A percentile compares a stretch with the other conserved stretches of the same genome.
Conservation (phyloP, 1,139 yeast species). For the Trichomonascaceae sp. region DNA sequence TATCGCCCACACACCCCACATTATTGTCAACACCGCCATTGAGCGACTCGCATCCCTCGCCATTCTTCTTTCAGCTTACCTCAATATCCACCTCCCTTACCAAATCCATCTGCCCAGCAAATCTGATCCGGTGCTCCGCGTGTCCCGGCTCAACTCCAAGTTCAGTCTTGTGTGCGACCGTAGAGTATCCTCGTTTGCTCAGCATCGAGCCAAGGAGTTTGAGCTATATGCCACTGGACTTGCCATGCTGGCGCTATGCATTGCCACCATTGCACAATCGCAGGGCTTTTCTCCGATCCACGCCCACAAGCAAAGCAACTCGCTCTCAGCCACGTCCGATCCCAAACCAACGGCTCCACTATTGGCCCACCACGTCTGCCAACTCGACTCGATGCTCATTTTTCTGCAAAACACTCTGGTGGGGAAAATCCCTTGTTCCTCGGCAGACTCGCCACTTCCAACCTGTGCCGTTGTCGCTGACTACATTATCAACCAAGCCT, state of each 20-base stretch:
- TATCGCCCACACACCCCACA: constrained; percentile 18
- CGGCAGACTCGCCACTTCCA: background rate
- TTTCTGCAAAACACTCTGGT: background rate
- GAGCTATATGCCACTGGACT: constrained; percentile 20
- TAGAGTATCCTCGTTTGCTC: constrained; percentile 11
- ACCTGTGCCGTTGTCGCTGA: constrained; percentile 13
- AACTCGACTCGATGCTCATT: background rate
- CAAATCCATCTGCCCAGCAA: constrained; percentile 19
- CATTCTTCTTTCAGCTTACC: constrained; percentile 21
- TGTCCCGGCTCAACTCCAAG: constrained; percentile 9
- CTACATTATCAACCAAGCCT: constrained; percentile 20
- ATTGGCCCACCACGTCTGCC: background rate
- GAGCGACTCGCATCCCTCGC: constrained; percentile 23
- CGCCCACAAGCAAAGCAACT: background rate
- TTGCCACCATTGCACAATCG: constrained; percentile 17
- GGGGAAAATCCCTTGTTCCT: background rate
- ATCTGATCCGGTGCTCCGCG: constrained; percentile 13
- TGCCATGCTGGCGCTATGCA: constrained; percentile 24
- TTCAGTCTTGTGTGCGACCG: constrained; percentile 6
- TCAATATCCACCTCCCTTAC: constrained; percentile 23
- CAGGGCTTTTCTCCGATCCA: too few relatives aligned
- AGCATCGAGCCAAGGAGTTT: constrained; percentile 18
- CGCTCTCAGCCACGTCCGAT: background rate
- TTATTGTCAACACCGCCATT: constrained; percentile 20
- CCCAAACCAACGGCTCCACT: too few relatives aligned